Evolutionary conservation across 306 rosid species (phyloP), one percentile per base, ranked within the genome.

Genomic region (Casuarina glauca): DNA sequence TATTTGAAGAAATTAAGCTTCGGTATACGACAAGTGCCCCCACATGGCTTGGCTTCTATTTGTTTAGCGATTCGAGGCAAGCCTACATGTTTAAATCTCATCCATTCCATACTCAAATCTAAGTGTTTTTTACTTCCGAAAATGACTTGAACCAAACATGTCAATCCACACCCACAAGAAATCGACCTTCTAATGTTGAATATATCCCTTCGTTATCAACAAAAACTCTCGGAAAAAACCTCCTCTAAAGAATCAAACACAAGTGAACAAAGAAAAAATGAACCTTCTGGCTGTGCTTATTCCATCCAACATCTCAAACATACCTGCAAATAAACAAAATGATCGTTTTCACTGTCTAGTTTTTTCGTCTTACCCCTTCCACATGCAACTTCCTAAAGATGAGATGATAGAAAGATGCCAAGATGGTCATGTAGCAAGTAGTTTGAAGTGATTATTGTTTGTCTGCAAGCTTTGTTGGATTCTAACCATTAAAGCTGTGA

Each of bases 131-230:
- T 69, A 81, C 8, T 44, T 44, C 5, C 5, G 85, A 88, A 68
- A 85, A 83, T 73, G 86, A 86, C 82, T 57, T 72, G 45, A 83
- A 85, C 88, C 91, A 79, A 83, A 83, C 80, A 82, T 71, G 77
- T 73, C 72, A 44, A n/a, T 54, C 74, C 55, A 70, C 52, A 60
- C 61, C 70, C 50, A 55, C 58, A 55, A 68, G 83, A 74, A 54
- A 67, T 74, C 9, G 75, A 80, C 83, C 8, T 11, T 0, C 46
- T 13, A 77, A 76, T 83, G 73, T 76, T 79, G 55, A 60, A 66
- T 38, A 58, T 76, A 73, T 74, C 49, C 44, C 46, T 75, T 73
- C 53, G 44, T 20, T 79, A 81, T 75, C 68, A 76, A 79, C 83
- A 83, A 79, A 85, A 79, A 72, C 71, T 35, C 66, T 41, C 42